Conservation (phyloP, 106 monocot genomes). For the Apostasia ramifera region DNA sequence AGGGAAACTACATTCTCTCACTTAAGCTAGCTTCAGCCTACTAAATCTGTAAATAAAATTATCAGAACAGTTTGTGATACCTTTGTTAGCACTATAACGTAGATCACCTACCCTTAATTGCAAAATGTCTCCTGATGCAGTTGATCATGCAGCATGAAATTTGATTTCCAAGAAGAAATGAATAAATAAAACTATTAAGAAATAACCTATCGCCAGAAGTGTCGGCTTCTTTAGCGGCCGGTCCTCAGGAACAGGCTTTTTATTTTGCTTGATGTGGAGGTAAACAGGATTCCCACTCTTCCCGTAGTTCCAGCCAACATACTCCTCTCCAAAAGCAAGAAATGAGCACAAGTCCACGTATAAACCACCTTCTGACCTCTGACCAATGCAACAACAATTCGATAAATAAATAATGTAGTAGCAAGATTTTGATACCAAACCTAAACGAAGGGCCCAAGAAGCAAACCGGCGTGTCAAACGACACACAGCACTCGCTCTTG, state of each 20-base stretch:
- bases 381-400: neutral
- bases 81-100: too few relatives aligned
- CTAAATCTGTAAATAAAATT: too few relatives aligned
- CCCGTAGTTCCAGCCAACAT: slow-evolving; percentile 84
- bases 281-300: slow-evolving; percentile 86
- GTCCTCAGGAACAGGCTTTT: slow-evolving; percentile 60
- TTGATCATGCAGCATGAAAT: too few relatives aligned
- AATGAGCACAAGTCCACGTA: slow-evolving; percentile 85
- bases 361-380: slow-evolving; percentile 83
- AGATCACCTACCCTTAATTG: too few relatives aligned
- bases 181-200: neutral
- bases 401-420: neutral
- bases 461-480: slow-evolving; percentile 82
- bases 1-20: too few relatives aligned
- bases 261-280: slow-evolving; percentile 63
- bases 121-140: too few relatives aligned
- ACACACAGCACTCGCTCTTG: slow-evolving; percentile 96
- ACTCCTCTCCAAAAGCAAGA: slow-evolving; percentile 83
- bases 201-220: slow-evolving; percentile 79
- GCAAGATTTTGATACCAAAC: neutral
- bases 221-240: slow-evolving; percentile 94
- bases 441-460: neutral
- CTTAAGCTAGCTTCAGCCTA: too few relatives aligned
- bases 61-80: too few relatives aligned
- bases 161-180: neutral